These are phyloP conservation scores for Talaromyces sp. DNA, from an alignment of 2,329 filamentous ascomycete species.

Conservation along the genomic window DNA sequence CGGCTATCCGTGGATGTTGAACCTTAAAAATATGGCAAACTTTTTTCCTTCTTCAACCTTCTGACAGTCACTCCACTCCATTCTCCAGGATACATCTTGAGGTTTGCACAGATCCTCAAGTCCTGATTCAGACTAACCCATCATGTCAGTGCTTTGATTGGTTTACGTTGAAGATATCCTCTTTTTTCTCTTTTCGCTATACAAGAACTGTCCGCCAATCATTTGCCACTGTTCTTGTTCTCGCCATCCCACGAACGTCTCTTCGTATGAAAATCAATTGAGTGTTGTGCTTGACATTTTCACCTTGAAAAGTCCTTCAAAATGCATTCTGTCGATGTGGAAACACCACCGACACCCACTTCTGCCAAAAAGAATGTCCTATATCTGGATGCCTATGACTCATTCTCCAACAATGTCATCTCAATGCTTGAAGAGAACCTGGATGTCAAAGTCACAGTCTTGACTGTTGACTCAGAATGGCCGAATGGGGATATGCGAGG, in stretches of 20 bases:
- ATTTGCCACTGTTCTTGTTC: background rate
- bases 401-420: constrained; percentile 92
- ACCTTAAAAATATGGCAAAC: constrained; percentile 2
- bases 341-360: background rate
- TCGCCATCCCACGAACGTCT: background rate
- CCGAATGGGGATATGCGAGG: constrained; percentile 41
- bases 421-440: constrained; percentile 69
- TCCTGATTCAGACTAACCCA: background rate
- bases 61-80: no score
- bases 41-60: background rate
- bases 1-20: background rate
- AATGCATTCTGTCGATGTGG: background rate
- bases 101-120: background rate
- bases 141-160: background rate
- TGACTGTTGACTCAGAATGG: constrained; percentile 61
- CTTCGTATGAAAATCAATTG: background rate
- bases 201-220: background rate
- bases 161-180: background rate
- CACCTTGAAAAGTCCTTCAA: background rate
- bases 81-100: background rate
- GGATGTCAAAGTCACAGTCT: constrained; percentile 60
- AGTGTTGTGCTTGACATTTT: background rate
- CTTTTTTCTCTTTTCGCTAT: background rate
- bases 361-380: constrained; percentile 51
- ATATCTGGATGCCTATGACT: constrained; percentile 94